phyloP scores from a whole-genome alignment of 192 early-diverging fungal species.

The Anaeromyces robustus region DNA sequence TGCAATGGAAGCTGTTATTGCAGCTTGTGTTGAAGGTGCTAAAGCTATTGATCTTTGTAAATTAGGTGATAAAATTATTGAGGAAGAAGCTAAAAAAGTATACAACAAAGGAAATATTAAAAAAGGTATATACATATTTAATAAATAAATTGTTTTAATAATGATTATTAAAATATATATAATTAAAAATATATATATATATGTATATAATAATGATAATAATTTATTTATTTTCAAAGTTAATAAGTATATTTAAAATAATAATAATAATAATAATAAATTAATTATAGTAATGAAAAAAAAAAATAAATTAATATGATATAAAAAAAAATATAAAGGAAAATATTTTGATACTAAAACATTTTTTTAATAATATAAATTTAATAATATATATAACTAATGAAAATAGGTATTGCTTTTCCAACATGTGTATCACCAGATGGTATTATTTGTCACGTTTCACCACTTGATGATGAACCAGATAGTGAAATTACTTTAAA shows the following conservation, averaged over 20 bases:
- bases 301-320: too few relatives aligned
- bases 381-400: constrained; percentile 6
- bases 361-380: constrained; percentile 4
- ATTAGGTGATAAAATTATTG: constrained; percentile 71
- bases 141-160: too few relatives aligned
- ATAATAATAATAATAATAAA: too few relatives aligned
- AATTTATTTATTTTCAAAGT: too few relatives aligned
- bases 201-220: background rate
- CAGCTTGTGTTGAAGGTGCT: constrained; percentile 56
- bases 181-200: too few relatives aligned
- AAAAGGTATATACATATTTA: constrained; percentile 34
- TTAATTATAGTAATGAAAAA: too few relatives aligned
- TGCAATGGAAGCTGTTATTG: constrained; percentile 53
- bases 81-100: constrained; percentile 57
- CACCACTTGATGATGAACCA: constrained; percentile 58
- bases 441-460: constrained; percentile 67
- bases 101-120: constrained; percentile 50
- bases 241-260: too few relatives aligned
- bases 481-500: constrained; percentile 45
- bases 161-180: too few relatives aligned
- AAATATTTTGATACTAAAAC: too few relatives aligned
- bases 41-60: constrained; percentile 74
- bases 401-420: constrained; percentile 43
- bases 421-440: constrained; percentile 77
- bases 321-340: too few relatives aligned